Conservation (phyloP, 2,329 filamentous ascomycete genomes). For the Cladophialophora carrionii region DNA sequence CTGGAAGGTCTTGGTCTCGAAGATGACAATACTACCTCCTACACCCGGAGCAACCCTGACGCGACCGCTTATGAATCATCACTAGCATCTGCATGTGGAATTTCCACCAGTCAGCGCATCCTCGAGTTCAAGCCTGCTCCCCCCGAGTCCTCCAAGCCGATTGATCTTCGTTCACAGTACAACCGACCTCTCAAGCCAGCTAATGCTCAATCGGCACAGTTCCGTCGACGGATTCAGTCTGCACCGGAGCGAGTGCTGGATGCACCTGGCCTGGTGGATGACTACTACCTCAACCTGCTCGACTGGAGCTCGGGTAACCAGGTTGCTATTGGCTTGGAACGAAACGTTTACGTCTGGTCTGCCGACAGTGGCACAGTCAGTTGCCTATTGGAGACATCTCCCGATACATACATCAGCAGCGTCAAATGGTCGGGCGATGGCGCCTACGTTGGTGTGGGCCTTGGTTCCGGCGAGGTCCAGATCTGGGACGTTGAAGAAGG, state of each 20-base stretch:
- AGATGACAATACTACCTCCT: conserved; percentile 66
- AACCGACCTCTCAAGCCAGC: conserved; percentile 89
- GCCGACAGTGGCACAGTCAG: conserved; percentile 88
- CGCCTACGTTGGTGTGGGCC: conserved; percentile 91
- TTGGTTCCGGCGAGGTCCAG: conserved; percentile 94
- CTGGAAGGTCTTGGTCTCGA: conserved; percentile 79
- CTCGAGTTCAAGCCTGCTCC: conserved; percentile 97
- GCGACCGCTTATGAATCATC: conserved; percentile 90
- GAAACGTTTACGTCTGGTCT: conserved; percentile 98
- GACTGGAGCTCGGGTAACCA: conserved; percentile 99
- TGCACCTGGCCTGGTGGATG: conserved; percentile 91
- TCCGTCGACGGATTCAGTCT: conserved; percentile 87
- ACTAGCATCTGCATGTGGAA: conserved; percentile 85
- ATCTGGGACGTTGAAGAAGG: conserved; percentile 78
- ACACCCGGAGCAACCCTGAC: conserved; percentile 81
- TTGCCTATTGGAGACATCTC: conserved; percentile 81
- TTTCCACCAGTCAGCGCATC: conserved; percentile 91
- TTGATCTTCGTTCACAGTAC: conserved; percentile 96
- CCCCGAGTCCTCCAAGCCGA: conserved; percentile 97
- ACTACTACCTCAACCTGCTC: conserved; percentile 98
- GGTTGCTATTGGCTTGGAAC: conserved; percentile 95
- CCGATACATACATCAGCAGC: conserved; percentile 95
- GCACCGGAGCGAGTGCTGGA: conserved; percentile 95
- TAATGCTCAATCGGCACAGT: conserved; percentile 75
- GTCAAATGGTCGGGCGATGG: conserved; percentile 99